A percentile compares a stretch with the other conserved stretches of the same genome.
These are phyloP conservation scores for Magnusiomyces tetraspermus DNA, from an alignment of 1,139 yeast species.

Conservation along the genomic window DNA sequence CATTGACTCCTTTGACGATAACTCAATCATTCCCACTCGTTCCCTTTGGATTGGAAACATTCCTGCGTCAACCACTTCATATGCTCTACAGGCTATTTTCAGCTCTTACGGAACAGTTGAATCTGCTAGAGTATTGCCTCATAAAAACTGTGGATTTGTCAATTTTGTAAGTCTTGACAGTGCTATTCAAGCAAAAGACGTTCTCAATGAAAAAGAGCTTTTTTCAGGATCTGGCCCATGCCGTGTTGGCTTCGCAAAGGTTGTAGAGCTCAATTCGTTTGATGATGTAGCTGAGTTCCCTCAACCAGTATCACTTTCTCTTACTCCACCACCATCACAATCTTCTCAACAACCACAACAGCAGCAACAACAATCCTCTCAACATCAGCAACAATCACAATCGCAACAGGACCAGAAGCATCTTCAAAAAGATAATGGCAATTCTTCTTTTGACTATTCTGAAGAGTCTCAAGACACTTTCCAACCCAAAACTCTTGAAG, in stretches of 20 bases:
- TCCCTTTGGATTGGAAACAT: constrained; percentile 69
- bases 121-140: constrained; percentile 49
- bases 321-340: neutral
- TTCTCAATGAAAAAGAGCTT: constrained; percentile 71
- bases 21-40: constrained; percentile 66
- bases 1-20: constrained; percentile 44
- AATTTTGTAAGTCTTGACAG: constrained; percentile 63
- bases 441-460: constrained; percentile 17
- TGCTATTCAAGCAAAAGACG: constrained; percentile 70
- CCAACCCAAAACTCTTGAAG: constrained; percentile 23
- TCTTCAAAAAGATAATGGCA: no score
- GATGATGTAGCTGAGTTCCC: constrained; percentile 3
- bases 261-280: constrained; percentile 14
- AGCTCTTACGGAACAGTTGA: constrained; percentile 46
- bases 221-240: constrained; percentile 52
- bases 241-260: constrained; percentile 36
- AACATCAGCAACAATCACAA: no score
- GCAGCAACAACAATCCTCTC: neutral
- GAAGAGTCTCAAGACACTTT: constrained; percentile 16
- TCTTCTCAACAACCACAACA: neutral
- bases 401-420: no score
- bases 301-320: neutral
- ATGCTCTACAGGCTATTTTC: constrained; percentile 39
- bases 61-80: constrained; percentile 44
- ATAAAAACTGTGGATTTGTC: constrained; percentile 53